Percentiles rank a stretch among this genome's conserved stretches.
Evolutionary conservation across 805 yeast genomes (phyloP).

Genomic region (Teunomyces panamensis): DNA sequence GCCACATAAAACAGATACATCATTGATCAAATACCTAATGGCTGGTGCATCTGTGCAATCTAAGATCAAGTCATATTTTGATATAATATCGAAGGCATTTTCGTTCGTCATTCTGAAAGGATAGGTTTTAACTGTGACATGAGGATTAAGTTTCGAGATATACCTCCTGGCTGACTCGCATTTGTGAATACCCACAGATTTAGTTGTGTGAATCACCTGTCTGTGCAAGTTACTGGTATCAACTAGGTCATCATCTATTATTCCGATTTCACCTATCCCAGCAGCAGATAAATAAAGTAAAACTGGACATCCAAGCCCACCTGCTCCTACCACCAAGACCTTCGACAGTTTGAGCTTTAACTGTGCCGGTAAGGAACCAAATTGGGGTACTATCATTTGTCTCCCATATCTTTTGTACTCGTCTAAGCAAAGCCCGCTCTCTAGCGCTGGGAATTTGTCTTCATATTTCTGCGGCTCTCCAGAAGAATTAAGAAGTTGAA

Average conservation of each 20-base stretch:
- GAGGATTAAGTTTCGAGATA: constrained; percentile 61
- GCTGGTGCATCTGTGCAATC: constrained; percentile 96
- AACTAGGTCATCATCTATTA: constrained; percentile 83
- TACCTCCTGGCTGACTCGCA: constrained; percentile 72
- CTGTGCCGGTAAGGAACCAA: constrained; percentile 57
- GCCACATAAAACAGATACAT: constrained; percentile 66
- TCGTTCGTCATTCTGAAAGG: constrained; percentile 47
- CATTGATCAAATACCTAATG: constrained; percentile 82
- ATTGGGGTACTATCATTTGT: constrained; percentile 87
- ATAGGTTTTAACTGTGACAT: constrained; percentile 53
- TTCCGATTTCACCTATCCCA: constrained; percentile 82
- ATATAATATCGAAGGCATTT: constrained; percentile 64
- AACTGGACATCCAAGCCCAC: constrained; percentile 95
- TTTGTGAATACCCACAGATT: constrained; percentile 65
- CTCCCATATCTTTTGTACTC: constrained; percentile 88
- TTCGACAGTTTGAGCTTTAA: constrained; percentile 51
- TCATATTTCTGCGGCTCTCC: not conserved
- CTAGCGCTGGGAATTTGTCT: constrained; percentile 6
- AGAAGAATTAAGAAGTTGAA: not conserved
- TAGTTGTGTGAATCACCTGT: constrained; percentile 75
- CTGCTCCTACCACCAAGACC: constrained; percentile 88
- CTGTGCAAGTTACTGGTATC: constrained; percentile 86
- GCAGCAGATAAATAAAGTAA: constrained; percentile 80
- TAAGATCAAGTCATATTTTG: constrained; percentile 68
- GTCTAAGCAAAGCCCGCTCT: constrained; percentile 39